A percentile compares a stretch with the other conserved stretches of the same genome.
Evolutionary conservation across 2,329 filamentous ascomycete genomes (phyloP).

Genomic region (Metarhizium anisopliae): DNA sequence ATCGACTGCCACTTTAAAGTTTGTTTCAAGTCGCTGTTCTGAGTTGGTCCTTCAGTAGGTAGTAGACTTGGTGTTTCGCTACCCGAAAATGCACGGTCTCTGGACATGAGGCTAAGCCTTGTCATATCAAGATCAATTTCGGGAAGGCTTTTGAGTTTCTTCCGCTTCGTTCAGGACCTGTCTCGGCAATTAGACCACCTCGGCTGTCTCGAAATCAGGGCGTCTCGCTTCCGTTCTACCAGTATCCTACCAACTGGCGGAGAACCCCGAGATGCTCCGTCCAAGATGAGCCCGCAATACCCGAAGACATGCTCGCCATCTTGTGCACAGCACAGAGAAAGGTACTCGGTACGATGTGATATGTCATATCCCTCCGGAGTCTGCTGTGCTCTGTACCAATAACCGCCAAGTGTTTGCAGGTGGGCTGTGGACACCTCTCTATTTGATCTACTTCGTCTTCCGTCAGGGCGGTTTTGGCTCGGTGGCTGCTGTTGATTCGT

Average conservation of each 20-base stretch:
- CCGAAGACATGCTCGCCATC: neutral
- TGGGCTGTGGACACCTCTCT: neutral
- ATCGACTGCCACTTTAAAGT: too few species aligned
- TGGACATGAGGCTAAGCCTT: too few species aligned
- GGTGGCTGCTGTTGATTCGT: too few species aligned
- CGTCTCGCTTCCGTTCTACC: neutral
- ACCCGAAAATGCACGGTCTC: too few species aligned
- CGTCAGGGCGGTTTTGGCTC: neutral
- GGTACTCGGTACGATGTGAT: neutral
- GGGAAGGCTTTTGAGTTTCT: too few species aligned
- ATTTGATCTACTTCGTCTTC: neutral
- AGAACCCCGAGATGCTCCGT: too few species aligned
- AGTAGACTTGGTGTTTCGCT: too few species aligned
- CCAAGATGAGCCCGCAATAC: neutral
- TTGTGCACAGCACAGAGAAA: neutral
- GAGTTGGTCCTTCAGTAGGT: neutral
- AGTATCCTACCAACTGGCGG: neutral
- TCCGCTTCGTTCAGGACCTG: too few species aligned
- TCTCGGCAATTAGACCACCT: neutral
- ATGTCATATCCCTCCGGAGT: neutral
- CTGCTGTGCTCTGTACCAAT: neutral
- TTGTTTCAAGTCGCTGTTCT: neutral
- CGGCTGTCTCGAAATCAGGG: neutral
- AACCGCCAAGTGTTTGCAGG: neutral
- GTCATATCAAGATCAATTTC: too few species aligned